Evolutionary conservation across 139 green algal species (phyloP), one percentile per base, ranked within the genome.

Genomic region (Zygnema cylindricum): DNA sequence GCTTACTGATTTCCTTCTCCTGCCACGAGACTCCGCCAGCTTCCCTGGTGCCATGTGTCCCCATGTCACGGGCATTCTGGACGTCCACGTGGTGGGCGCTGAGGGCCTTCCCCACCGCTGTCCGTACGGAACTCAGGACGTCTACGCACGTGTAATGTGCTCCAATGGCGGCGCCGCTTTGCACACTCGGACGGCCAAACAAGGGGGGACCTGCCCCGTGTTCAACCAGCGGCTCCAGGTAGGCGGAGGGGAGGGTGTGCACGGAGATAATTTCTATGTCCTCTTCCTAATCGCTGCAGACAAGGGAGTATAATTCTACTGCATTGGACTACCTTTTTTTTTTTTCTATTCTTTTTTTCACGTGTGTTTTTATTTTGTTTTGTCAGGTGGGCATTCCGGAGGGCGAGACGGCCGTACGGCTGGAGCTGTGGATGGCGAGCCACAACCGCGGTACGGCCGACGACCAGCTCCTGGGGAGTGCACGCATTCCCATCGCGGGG

Each of bases 161-260:
- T 54, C 25, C 30, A 55, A 32, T 2, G 36, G n/a, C 41, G 82
- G 77, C 55, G 82, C 55, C 63, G 82, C 82, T 42, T 55, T 87
- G 82, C 43, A 43, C 82, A 87, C 82, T 25, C 43, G 55, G 30
- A 82, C 55, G 54, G 55, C 82, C 0, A 81, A 82, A 33, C 35
- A 36, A 2, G 82, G 25, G 40, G 82, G 82, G 23, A 73, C 38
- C 25, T 82, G 55, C 82, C 82, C 82, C 1, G 43, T 87, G 23
- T 87, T 87, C 55, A 87, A 87, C 82, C 82, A 87, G 23, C 54
- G 55, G 23, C 42, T 87, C 21, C 82, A 87, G 82, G 82, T 87
- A 7, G 54, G 77, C 7, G 49, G 49, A 16, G 49, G 16, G 49
- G 49, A n/a, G n/a, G n/a, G n/a, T n/a, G n/a, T n/a, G n/a, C n/a